Conservation (phyloP, 2,329 filamentous ascomycete genomes). For the Leptographium flavum region DNA sequence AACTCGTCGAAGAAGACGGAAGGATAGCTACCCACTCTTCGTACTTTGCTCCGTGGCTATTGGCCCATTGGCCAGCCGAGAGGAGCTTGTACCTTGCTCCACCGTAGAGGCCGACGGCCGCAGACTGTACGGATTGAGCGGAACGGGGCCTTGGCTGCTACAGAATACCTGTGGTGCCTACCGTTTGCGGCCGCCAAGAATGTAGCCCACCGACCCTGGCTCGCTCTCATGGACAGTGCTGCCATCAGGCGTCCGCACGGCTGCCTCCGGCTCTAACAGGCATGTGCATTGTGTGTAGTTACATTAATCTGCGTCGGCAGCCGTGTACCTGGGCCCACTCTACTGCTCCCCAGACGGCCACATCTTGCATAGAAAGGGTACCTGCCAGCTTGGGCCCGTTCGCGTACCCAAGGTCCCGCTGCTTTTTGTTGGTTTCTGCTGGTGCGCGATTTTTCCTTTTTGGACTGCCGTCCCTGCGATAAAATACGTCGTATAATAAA, state of each 20-base stretch:
- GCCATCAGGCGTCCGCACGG: background rate
- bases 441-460: conserved; percentile 6
- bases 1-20: background rate
- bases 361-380: conserved; percentile 14
- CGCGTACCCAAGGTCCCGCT: conserved; percentile 11
- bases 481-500: too few relatives aligned
- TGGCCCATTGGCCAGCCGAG: background rate
- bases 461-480: too few relatives aligned
- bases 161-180: background rate
- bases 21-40: conserved; percentile 3
- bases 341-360: conserved; percentile 11
- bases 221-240: background rate
- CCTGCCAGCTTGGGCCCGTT: conserved; percentile 13
- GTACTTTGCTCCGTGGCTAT: too few relatives aligned
- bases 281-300: conserved; percentile 7
- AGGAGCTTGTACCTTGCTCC: conserved; percentile 1
- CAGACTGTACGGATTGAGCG: background rate
- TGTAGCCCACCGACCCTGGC: background rate
- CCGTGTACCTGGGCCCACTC: conserved; percentile 15
- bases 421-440: background rate
- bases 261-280: background rate
- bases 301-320: conserved; percentile 16
- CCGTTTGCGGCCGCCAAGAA: background rate
- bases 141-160: background rate
- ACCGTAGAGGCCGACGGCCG: conserved; percentile 1